These are phyloP conservation scores for Aspergillus ustus DNA, from an alignment of 2,329 filamentous ascomycete species.

Conservation along the genomic window DNA sequence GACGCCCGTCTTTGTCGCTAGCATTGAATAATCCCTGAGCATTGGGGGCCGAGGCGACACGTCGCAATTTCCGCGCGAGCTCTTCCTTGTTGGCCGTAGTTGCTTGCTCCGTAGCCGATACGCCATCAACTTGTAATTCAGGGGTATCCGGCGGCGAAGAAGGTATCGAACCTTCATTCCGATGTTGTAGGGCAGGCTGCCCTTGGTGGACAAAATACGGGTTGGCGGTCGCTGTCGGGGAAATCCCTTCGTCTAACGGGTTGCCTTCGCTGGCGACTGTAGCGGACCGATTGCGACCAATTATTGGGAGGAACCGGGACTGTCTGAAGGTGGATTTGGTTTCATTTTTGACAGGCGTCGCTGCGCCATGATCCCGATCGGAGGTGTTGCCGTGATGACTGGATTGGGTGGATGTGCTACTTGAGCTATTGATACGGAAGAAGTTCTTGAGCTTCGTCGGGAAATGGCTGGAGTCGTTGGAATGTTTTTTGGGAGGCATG, in stretches of 20 bases:
- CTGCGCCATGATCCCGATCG: constrained; percentile 46
- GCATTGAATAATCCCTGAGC: constrained; percentile 85
- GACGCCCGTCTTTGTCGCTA: constrained; percentile 67
- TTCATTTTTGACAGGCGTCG: constrained; percentile 59
- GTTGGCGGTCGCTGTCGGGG: constrained; percentile 91
- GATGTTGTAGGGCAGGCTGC: constrained; percentile 87
- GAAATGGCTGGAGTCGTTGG: constrained; percentile 53
- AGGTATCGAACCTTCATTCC: constrained; percentile 90
- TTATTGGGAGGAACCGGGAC: constrained; percentile 85
- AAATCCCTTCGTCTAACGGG: constrained; percentile 82
- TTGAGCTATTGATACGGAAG: constrained; percentile 67
- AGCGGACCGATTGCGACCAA: constrained; percentile 83
- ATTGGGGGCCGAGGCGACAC: constrained; percentile 96
- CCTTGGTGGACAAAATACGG: constrained; percentile 98
- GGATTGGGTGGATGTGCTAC: constrained; percentile 49
- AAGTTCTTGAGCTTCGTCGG: constrained; percentile 71
- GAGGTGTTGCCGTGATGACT: constrained; percentile 30
- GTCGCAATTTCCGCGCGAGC: constrained; percentile 85
- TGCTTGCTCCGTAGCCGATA: constrained; percentile 68
- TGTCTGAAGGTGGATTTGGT: constrained; percentile 75
- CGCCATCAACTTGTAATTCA: constrained; percentile 72
- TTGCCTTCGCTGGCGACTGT: constrained; percentile 94
- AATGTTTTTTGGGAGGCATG: constrained; percentile 50
- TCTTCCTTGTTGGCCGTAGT: constrained; percentile 88
- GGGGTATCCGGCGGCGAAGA: constrained; percentile 92